Conservation (phyloP, 1,284 basidiomycete species). For the Porodaedalea pini region DNA sequence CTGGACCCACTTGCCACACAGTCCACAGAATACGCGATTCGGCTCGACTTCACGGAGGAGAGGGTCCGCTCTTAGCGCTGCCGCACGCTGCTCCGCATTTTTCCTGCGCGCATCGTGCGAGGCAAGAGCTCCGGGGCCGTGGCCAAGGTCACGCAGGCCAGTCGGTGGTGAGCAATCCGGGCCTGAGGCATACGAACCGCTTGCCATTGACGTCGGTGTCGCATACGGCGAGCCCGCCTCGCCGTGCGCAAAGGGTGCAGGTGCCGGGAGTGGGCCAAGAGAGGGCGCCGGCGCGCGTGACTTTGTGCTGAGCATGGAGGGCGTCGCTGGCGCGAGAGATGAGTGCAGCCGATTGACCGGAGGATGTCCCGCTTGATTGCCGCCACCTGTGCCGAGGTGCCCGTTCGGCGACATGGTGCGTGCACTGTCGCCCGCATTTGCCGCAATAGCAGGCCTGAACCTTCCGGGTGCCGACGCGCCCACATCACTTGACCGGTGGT, state of each 20-base stretch:
- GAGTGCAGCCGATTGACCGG: not conserved
- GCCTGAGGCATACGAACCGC: conserved; percentile 1
- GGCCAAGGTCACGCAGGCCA: not conserved
- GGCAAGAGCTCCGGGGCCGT: conserved; percentile 26
- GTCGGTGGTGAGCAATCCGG: conserved; percentile 2
- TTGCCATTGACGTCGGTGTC: conserved; percentile 13
- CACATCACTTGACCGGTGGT: not conserved
- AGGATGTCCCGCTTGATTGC: not conserved
- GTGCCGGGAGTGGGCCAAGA: conserved; percentile 13
- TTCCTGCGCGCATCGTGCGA: conserved; percentile 61
- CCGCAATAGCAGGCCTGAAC: not conserved
- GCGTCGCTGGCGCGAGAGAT: not conserved
- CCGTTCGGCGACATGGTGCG: not conserved
- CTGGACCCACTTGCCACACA: conserved; percentile 77
- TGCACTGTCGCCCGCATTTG: not conserved
- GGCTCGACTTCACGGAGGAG: conserved; percentile 66
- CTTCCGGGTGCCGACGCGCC: not conserved
- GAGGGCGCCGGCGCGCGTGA: conserved; percentile 11
- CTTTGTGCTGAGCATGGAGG: conserved; percentile 1
- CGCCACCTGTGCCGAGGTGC: not conserved
- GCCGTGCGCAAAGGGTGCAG: not conserved
- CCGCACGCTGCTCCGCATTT: conserved; percentile 71
- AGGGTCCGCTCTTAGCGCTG: conserved; percentile 57
- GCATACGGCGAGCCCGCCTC: conserved; percentile 11
- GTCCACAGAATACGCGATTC: conserved; percentile 66